Evolutionary conservation across 2,329 filamentous ascomycete species (phyloP), one percentile per base, ranked within the genome.

Genomic region (Bisporella sp.): DNA sequence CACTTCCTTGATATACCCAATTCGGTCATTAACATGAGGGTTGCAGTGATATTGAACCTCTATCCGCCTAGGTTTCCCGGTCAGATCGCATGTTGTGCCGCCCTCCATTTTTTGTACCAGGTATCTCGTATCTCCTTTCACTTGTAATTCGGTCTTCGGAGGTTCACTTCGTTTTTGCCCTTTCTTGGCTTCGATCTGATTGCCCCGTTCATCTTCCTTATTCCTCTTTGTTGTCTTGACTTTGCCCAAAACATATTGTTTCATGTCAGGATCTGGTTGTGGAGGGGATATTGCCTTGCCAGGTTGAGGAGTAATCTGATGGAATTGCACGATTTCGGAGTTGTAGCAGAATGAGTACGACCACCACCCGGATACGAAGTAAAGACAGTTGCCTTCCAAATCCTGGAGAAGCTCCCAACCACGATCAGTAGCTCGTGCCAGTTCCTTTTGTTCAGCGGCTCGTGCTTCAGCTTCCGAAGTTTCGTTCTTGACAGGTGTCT

Each of bases 341-440:
- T 82, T 82, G 68, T 87, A 86, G 69, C 85, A 89, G 66, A 87
- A 88, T 33, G 79, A 80, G 64, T 89, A 89, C 49, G 80, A 84
- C 85, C 85, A 89, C 84, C 84, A 89, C 2, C 84, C 84, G 9
- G 78, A 81, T 29, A 84, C 71, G 66, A 82, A 87, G 66, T 86
- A 88, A 58, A 88, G 74, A 67, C 85, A 89, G 48, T 77, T 77
- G 1, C 78, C 83, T 54, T 85, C 76, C 74, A 89, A 79, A 46
- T 79, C 82, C 53, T 78, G 73, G 6, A 89, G 69, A 32, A 88
- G 69, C 64, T 88, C 82, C 70, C 83, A 79, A 1, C 84, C 85
- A 29, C 82, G 76, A 52, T 82, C 77, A 7, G 80, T 82, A 5
- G 85, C 85, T 44, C 81, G 77, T 33, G 79, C 76, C 4, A 88